Conservation (phyloP, 768 basidiomycete species). For the Leccinum subtestaceum region DNA sequence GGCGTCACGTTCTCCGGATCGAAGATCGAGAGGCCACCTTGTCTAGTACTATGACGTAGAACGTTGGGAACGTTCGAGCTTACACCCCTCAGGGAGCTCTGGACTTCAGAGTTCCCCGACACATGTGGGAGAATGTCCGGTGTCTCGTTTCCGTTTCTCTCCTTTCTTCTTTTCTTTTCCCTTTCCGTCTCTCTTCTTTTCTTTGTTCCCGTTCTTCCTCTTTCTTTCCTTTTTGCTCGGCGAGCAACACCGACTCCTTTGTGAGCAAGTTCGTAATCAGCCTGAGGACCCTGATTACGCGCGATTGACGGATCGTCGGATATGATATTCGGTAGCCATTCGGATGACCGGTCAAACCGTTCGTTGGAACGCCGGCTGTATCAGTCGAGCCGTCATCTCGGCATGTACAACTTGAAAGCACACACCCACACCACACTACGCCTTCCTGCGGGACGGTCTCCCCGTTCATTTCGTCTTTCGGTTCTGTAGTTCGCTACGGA, state of each 20-base stretch:
- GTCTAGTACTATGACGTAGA: background rate
- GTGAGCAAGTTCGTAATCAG: background rate
- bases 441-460: background rate
- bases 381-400: constrained; percentile 15
- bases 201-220: background rate
- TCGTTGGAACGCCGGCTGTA: background rate
- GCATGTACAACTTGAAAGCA: background rate
- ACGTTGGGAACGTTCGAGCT: background rate
- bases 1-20: background rate
- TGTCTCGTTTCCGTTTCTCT: background rate
- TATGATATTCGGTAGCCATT: background rate
- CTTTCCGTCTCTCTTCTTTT: background rate
- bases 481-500: background rate
- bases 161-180: background rate
- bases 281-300: constrained; percentile 8
- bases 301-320: constrained; percentile 9
- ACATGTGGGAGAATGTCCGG: background rate
- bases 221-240: background rate
- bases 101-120: background rate
- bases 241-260: constrained; percentile 1
- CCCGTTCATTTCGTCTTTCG: background rate
- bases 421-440: background rate
- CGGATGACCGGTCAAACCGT: background rate
- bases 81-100: background rate
- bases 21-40: too few species aligned